A percentile compares a stretch with the other conserved stretches of the same genome.
Conservation (phyloP, 2,329 filamentous ascomycete species). For the Lithohypha guttulata region DNA sequence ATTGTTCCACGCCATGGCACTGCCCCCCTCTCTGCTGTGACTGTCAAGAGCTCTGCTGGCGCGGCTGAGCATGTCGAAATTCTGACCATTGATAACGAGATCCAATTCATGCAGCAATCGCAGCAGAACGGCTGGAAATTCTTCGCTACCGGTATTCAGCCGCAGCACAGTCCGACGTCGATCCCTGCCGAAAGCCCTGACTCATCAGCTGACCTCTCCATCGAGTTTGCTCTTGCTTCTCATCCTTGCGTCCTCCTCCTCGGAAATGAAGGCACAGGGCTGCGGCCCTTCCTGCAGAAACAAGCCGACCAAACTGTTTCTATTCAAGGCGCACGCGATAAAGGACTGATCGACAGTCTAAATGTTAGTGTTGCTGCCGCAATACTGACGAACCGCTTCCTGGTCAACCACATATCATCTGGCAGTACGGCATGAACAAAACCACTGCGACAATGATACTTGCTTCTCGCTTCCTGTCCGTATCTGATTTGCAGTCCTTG, state of each 20-base stretch:
- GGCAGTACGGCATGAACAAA: background rate
- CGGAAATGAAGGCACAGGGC: slow-evolving; percentile 68
- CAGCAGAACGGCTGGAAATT: slow-evolving; percentile 66
- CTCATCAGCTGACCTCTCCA: slow-evolving; percentile 20
- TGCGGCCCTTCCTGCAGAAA: slow-evolving; percentile 53
- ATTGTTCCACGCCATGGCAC: slow-evolving; percentile 63
- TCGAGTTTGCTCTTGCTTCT: slow-evolving; percentile 20
- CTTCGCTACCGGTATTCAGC: slow-evolving; percentile 57
- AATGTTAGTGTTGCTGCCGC: slow-evolving; percentile 84
- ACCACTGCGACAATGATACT: background rate
- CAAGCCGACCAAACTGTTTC: slow-evolving; percentile 54
- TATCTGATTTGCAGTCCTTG: background rate
- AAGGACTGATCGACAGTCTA: slow-evolving; percentile 64
- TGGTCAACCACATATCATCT: slow-evolving; percentile 9
- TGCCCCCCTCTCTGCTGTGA: slow-evolving; percentile 62
- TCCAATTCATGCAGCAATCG: slow-evolving; percentile 59
- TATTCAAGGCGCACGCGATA: slow-evolving; percentile 46
- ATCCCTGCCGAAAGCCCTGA: slow-evolving; percentile 27
- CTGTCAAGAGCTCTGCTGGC: slow-evolving; percentile 79
- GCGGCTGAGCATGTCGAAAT: slow-evolving; percentile 71
- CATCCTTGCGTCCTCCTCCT: slow-evolving; percentile 70
- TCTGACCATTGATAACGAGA: slow-evolving; percentile 57
- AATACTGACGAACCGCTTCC: slow-evolving; percentile 17
- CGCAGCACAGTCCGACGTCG: slow-evolving; percentile 14
- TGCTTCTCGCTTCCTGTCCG: background rate